Evolutionary conservation across 306 rosid species (phyloP).

Genomic region (Gynostemma pentaphyllum): DNA sequence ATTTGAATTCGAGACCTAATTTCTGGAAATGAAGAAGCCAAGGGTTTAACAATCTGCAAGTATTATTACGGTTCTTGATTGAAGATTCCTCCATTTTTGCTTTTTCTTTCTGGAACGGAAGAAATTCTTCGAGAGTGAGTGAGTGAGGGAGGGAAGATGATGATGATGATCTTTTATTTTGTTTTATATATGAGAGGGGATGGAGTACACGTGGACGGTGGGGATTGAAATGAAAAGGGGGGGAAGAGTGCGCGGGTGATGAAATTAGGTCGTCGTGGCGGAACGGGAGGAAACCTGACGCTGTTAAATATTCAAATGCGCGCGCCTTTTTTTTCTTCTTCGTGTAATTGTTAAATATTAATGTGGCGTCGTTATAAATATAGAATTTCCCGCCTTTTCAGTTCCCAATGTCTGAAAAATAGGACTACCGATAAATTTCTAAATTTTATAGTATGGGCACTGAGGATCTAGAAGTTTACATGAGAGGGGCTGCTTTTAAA

Average conservation of each 20-base stretch:
- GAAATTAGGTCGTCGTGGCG: slow-evolving; percentile 20
- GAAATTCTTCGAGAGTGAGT: too few relatives aligned
- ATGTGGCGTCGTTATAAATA: too few relatives aligned
- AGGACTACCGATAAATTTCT: too few relatives aligned
- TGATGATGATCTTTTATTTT: not conserved
- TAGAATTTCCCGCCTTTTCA: not conserved
- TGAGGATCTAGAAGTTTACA: too few relatives aligned
- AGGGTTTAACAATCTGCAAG: slow-evolving; percentile 29
- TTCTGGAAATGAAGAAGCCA: slow-evolving; percentile 71
- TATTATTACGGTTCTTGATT: not conserved
- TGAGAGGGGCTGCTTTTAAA: too few relatives aligned
- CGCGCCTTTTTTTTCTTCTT: slow-evolving; percentile 12
- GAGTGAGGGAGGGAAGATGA: too few relatives aligned
- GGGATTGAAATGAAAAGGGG: slow-evolving; percentile 20
- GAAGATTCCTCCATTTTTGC: slow-evolving; percentile 33
- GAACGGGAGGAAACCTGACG: slow-evolving; percentile 12
- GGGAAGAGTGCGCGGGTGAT: slow-evolving; percentile 21
- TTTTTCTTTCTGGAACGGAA: not conserved
- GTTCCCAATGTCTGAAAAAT: not conserved
- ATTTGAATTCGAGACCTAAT: slow-evolving; percentile 79
- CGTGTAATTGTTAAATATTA: not conserved
- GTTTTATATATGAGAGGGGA: not conserved
- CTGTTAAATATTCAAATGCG: slow-evolving; percentile 16
- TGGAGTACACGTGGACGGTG: slow-evolving; percentile 21
- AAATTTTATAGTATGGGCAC: too few relatives aligned